Evolutionary conservation across 2,329 filamentous ascomycete species (phyloP), one percentile per base, ranked within the genome.

Genomic region (Coleophoma crateriformis): DNA sequence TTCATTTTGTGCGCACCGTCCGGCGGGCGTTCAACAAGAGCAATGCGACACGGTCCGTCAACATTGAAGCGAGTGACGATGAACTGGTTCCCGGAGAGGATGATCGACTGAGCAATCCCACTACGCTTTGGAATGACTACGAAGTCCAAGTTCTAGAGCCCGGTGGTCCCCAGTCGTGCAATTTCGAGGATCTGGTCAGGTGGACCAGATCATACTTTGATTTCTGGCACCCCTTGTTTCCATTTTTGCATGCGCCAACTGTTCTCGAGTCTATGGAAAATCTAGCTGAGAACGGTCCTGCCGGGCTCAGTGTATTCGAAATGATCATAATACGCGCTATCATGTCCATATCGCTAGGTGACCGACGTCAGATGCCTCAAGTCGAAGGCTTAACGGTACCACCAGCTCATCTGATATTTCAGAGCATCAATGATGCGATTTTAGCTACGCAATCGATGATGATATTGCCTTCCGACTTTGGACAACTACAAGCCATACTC

Each of bases 1-100:
- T 81, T n/a, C 72, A 79, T 56, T 81, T 81, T 56, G 76, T 81
- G 33, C 71, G 76, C 6, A 73, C 74, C 17, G 78, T 81, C 2
- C 78, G 79, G 39, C 64, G 72, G 33, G 70, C 75, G 1, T 68
- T 81, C 32, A 64, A 71, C 2, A 65, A 56, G 38, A 52, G 57
- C 34, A 47, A 54, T 47, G 51, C 47, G 13, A 49, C 47, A 42
- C 13, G 35, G 35, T 7, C 13, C 7, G 15, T n/a, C 35, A 38
- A 13, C 15, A 7, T 12, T 3, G 60, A 63, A 34, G 63, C 62
- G 14, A 63, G 62, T 13, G 61, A 64, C 46, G 61, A 56, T 56
- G 69, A 70, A 50, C 68, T 79, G 8, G 76, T 81, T 3, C 78
- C 78, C 0, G 78, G 78, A 1, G 78, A 82, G 55, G 78, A 81